Percentiles rank a stretch among this genome's conserved stretches.
phyloP scores from a whole-genome alignment of 75 land plant species.

The Pinus tabuliformis region DNA sequence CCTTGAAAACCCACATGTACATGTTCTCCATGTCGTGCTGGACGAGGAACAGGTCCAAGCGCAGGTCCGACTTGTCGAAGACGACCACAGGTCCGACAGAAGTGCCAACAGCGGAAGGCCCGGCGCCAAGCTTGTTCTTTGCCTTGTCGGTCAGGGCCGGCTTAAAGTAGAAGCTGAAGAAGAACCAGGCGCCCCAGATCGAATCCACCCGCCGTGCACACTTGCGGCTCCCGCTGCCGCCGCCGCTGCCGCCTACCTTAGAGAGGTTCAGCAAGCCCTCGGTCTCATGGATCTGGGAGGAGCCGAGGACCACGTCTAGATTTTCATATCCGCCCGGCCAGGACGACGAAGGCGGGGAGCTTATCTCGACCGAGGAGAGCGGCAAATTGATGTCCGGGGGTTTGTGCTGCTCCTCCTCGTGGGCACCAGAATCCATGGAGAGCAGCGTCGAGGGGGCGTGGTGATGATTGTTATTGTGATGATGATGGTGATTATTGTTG shows the following conservation, averaged over 20 bases:
- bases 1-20: slow-evolving; percentile 98
- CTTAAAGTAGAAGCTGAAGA: slow-evolving; percentile 85
- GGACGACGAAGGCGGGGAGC: slow-evolving; percentile 23
- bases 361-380: slow-evolving; percentile 39
- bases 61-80: slow-evolving; percentile 73
- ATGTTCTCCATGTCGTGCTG: slow-evolving; percentile 99
- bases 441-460: slow-evolving; percentile 45
- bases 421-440: slow-evolving; percentile 68
- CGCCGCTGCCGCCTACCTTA: slow-evolving; percentile 22
- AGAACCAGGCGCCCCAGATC: slow-evolving; percentile 97
- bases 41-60: slow-evolving; percentile 76
- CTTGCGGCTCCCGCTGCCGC: slow-evolving; percentile 12
- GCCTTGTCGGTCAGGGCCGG: slow-evolving; percentile 71
- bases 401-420: slow-evolving; percentile 17
- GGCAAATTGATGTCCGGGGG: slow-evolving; percentile 80
- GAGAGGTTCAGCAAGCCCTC: slow-evolving; percentile 34
- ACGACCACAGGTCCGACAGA: slow-evolving; percentile 21
- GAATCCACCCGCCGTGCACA: slow-evolving; percentile 66
- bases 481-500: slow-evolving; percentile 4
- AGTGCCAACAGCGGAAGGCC: slow-evolving; percentile 2
- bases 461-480: slow-evolving; percentile 1
- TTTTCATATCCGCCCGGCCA: slow-evolving; percentile 34
- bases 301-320: slow-evolving; percentile 28
- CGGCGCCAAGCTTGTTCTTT: slow-evolving; percentile 55
- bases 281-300: slow-evolving; percentile 47